These are phyloP conservation scores for Neonectria neomacrospora DNA, from an alignment of 2,329 filamentous ascomycete species.

Conservation along the genomic window DNA sequence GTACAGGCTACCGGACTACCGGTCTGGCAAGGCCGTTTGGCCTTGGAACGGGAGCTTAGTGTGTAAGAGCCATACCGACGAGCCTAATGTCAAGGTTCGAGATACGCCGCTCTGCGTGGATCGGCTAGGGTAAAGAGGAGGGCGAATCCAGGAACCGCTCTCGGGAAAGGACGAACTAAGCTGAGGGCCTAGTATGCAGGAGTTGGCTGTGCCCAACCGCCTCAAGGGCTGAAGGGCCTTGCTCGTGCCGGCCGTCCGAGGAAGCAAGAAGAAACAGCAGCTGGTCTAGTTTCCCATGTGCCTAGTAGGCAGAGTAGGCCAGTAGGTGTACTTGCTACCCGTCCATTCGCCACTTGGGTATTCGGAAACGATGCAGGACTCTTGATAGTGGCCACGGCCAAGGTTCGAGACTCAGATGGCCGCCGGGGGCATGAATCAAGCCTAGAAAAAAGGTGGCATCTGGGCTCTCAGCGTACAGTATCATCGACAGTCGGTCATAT, in stretches of 20 bases:
- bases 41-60: neutral
- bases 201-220: conserved; percentile 8
- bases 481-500: conserved; percentile 28
- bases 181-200: conserved; percentile 7
- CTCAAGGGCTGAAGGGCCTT: neutral
- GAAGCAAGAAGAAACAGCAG: conserved; percentile 12
- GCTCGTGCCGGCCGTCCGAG: conserved; percentile 5
- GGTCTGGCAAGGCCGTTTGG: conserved; percentile 1
- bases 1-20: neutral
- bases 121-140: neutral
- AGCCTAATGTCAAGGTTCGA: conserved; percentile 12
- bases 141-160: conserved; percentile 9
- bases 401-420: conserved; percentile 24
- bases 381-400: conserved; percentile 1
- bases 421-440: conserved; percentile 38
- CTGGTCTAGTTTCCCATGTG: conserved; percentile 6
- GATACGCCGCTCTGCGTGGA: conserved; percentile 3
- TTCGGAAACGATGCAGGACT: conserved; percentile 6
- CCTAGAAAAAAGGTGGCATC: conserved; percentile 20
- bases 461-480: conserved; percentile 16
- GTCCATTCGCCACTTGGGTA: conserved; percentile 16
- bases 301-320: conserved; percentile 1
- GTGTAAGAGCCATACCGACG: conserved; percentile 13
- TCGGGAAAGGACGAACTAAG: conserved; percentile 8
- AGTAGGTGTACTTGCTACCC: conserved; percentile 15